Conservation (phyloP, 768 basidiomycete genomes). For the Boletus sp. region DNA sequence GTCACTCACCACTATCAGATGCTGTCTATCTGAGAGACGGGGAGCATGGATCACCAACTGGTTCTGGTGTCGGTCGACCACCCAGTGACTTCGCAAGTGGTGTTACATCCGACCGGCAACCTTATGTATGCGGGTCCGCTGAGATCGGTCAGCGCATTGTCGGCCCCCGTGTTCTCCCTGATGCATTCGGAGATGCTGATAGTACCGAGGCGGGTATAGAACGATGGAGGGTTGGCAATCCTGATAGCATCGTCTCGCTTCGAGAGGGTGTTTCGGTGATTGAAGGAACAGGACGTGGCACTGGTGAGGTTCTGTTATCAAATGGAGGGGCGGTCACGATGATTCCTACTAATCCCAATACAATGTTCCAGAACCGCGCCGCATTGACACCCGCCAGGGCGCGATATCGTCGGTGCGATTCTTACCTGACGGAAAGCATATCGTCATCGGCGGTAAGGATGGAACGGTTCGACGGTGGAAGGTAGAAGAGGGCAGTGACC, state of each 20-base stretch:
- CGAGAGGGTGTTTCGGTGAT: background rate
- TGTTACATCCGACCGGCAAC: too few relatives aligned
- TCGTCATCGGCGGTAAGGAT: constrained; percentile 4
- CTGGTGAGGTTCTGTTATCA: background rate
- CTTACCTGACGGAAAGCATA: constrained; percentile 6
- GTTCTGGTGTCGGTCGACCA: too few relatives aligned
- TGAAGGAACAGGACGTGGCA: background rate
- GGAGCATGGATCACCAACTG: too few relatives aligned
- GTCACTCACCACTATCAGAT: background rate
- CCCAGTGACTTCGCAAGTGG: too few relatives aligned
- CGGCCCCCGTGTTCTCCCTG: too few relatives aligned
- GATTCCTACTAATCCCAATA: background rate
- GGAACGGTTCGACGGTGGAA: constrained; percentile 11
- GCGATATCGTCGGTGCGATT: constrained; percentile 11
- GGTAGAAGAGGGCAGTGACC: background rate
- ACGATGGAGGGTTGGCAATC: too few relatives aligned
- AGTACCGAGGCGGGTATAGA: too few relatives aligned
- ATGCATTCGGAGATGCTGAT: too few relatives aligned
- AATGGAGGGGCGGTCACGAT: too few relatives aligned
- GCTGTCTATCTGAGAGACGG: background rate
- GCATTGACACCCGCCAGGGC: background rate
- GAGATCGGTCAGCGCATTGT: too few relatives aligned
- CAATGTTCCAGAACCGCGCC: constrained; percentile 2
- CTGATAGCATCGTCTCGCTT: too few relatives aligned
- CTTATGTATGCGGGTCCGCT: too few relatives aligned